Conservation (phyloP, 2,329 filamentous ascomycete species). For the Pezicula rhizophila region DNA sequence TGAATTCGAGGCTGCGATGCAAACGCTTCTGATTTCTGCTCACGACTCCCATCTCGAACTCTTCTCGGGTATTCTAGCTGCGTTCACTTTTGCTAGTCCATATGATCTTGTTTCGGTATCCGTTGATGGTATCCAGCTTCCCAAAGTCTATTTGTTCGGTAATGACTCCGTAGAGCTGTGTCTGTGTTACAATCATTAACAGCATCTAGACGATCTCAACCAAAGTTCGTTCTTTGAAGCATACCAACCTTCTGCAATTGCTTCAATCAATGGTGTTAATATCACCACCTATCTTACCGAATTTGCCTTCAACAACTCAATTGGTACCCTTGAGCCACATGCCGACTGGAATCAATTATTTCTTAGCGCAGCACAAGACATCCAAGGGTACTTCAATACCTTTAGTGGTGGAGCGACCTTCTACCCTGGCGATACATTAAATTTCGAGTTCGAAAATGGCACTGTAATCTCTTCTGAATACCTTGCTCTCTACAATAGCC, state of each 20-base stretch:
- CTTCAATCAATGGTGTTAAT: constrained; percentile 47
- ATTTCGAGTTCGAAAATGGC: constrained; percentile 31
- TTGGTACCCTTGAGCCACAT: constrained; percentile 29
- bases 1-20: constrained; percentile 49
- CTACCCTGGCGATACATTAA: constrained; percentile 31
- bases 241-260: constrained; percentile 36
- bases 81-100: constrained; percentile 43
- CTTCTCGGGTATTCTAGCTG: constrained; percentile 40
- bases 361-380: constrained; percentile 16
- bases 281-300: constrained; percentile 40
- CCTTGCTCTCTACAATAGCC: constrained; percentile 23
- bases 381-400: constrained; percentile 27
- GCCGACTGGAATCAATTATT: constrained; percentile 31
- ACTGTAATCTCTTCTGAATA: constrained; percentile 26
- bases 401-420: constrained; percentile 29
- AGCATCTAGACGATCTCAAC: constrained; percentile 18
- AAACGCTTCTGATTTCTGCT: constrained; percentile 39
- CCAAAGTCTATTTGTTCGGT: constrained; percentile 28
- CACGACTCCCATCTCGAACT: constrained; percentile 60
- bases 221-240: constrained; percentile 22
- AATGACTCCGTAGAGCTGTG: background rate
- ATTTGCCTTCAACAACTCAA: constrained; percentile 29
- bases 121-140: constrained; percentile 40
- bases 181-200: background rate
- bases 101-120: constrained; percentile 53